Evolutionary conservation across 1,284 basidiomycete genomes (phyloP), one percentile per base, ranked within the genome.

Genomic region (Polyporus tsugae): DNA sequence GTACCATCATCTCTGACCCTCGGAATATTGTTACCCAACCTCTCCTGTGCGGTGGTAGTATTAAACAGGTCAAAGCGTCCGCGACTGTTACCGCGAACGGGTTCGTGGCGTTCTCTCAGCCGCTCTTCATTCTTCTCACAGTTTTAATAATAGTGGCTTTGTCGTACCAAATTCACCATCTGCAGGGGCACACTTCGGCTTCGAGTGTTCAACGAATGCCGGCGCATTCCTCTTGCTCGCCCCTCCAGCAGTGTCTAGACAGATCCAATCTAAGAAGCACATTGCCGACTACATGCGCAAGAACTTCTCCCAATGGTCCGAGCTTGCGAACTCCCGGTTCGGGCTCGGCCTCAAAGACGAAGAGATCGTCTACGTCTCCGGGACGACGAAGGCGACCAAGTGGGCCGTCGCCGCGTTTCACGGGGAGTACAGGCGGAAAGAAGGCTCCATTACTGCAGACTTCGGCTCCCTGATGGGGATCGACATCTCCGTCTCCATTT

Each of bases 381-480:
- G 63, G 1, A 63, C 61, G 4, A 65, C 49, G 7, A 67, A 67
- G 60, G 67, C 69, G 1, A 57, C 46, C 4, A 35, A 44, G 5
- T 70, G 69, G 69, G 65, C 67, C 5, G 66, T 74, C n/a, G 74
- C 70, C 6, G 65, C 68, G 1, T 64, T 70, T 52, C 49, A 57
- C 25, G 62, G 63, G 6, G 39, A 64, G 59, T 49, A 57, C 35
- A 44, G 60, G 29, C 59, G 29, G 25, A 69, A 62, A 39, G 25
- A 38, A 38, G 69, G 62, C 35, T 25, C 42, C 6, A 55, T 69
- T 17, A 53, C 62, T 2, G 64, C 44, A 2, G 64, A 60, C 44
- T 33, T 69, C 10, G 61, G 22, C 15, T 29, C 68, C 2, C 25
- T 57, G 9, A 49, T 46, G 1, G 25, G 62, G 19, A 36, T 53